phyloP scores from a whole-genome alignment of 225 moss, liverwort and hornwort genomes.

The Neckera pumila region DNA sequence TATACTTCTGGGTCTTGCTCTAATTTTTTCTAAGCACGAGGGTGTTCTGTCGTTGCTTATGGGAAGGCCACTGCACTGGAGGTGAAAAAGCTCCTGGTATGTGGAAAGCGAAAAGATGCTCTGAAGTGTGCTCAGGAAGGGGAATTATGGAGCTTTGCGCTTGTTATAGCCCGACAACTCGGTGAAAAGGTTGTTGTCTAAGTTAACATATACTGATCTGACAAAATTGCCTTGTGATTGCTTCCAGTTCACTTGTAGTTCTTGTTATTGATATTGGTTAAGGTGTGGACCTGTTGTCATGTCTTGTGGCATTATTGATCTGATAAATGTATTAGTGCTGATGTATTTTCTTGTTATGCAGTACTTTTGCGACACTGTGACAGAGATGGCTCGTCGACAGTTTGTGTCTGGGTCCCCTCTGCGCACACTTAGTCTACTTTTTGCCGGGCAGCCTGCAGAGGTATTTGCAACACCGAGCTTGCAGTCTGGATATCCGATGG shows the following conservation, averaged over 20 bases:
- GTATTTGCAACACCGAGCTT: conserved; percentile 54
- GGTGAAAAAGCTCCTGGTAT: conserved; percentile 65
- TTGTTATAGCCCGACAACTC: conserved; percentile 86
- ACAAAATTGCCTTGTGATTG: neutral
- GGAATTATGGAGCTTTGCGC: conserved; percentile 87
- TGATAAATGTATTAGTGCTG: neutral
- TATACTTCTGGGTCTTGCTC: neutral
- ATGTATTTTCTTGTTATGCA: conserved; percentile 39
- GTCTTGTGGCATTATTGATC: neutral
- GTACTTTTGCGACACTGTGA: conserved; percentile 71
- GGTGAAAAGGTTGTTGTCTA: conserved; percentile 72
- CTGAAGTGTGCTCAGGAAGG: conserved; percentile 76
- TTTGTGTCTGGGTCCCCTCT: conserved; percentile 74
- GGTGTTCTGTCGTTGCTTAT: neutral
- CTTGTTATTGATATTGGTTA: neutral
- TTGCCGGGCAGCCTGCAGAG: conserved; percentile 93
- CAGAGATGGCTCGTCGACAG: conserved; percentile 68
- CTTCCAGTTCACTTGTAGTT: neutral
- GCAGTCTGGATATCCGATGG: conserved; percentile 22
- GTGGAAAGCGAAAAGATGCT: conserved; percentile 91
- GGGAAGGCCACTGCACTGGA: conserved; percentile 68
- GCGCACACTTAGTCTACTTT: conserved; percentile 71
- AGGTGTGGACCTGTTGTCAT: neutral
- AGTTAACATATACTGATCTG: neutral
- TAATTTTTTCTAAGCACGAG: neutral